phyloP scores from a whole-genome alignment of 108 stramenopile genomes.

The Nitzschia inconspicua region DNA sequence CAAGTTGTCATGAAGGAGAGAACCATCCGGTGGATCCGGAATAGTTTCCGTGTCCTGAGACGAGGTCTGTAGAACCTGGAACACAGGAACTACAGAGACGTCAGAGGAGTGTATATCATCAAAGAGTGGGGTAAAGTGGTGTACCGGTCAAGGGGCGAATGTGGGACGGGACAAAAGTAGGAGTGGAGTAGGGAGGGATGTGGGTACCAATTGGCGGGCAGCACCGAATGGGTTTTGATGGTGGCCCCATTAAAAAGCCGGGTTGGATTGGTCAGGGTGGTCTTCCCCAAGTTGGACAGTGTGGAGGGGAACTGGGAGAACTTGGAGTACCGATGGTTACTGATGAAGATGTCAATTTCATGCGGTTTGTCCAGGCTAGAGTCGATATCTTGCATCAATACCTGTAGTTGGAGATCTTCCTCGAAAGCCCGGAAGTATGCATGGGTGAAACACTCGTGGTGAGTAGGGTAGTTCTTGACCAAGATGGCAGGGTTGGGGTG shows the following conservation, averaged over 20 bases:
- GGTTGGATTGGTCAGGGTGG: not conserved
- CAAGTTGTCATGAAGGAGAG: not conserved
- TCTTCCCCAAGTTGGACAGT: not conserved
- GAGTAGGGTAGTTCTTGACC: not conserved
- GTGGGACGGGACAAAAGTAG: not conserved
- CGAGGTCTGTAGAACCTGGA: not conserved
- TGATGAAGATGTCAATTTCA: slow-evolving; percentile 5
- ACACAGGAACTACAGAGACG: not conserved
- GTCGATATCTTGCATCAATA: not conserved
- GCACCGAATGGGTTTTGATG: not conserved
- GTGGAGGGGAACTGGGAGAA: not conserved
- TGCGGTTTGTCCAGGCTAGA: not conserved
- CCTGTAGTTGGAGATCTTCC: slow-evolving; percentile 4
- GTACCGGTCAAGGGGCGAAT: not conserved
- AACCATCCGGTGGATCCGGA: too few relatives aligned
- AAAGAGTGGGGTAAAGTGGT: not conserved
- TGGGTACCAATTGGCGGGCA: not conserved
- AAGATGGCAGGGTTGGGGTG: not conserved
- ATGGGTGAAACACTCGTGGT: not conserved
- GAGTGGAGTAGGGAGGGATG: not conserved
- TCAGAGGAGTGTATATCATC: not conserved
- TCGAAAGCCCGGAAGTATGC: not conserved
- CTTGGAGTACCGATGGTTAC: not conserved
- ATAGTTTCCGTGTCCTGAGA: not conserved
- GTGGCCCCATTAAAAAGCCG: too few relatives aligned